Evolutionary conservation across 1,139 yeast genomes (phyloP).

Genomic region (Candida neerlandica): DNA sequence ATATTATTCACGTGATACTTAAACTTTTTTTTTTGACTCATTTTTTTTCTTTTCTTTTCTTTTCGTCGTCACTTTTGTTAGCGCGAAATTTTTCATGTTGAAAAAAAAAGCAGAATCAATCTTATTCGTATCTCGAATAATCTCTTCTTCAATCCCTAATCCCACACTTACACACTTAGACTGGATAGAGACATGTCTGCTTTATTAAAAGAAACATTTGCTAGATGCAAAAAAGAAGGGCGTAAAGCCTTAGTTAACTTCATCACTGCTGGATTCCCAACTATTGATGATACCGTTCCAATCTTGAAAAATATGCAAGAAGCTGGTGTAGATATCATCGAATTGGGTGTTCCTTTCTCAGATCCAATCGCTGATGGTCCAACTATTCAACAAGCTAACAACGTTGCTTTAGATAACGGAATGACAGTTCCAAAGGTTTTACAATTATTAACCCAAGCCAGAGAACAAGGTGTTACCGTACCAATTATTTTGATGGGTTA

Average conservation of each 20-base stretch:
- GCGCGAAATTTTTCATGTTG: background rate
- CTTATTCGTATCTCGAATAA: no score
- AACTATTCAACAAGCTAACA: constrained; percentile 87
- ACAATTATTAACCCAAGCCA: constrained; percentile 72
- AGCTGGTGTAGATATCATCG: constrained; percentile 95
- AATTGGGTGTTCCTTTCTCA: constrained; percentile 95
- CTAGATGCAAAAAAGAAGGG: constrained; percentile 67
- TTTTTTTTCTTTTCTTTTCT: background rate
- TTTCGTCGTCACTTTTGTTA: background rate
- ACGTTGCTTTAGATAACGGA: constrained; percentile 77
- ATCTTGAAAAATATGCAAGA: constrained; percentile 84
- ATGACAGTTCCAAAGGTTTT: constrained; percentile 69
- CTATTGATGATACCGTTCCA: constrained; percentile 83
- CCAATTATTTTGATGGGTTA: constrained; percentile 97
- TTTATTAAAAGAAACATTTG: constrained; percentile 69
- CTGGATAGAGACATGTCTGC: constrained; percentile 54
- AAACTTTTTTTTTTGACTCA: background rate
- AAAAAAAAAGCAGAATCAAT: background rate
- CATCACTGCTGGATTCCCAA: constrained; percentile 93
- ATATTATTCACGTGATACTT: no score
- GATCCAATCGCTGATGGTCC: constrained; percentile 99
- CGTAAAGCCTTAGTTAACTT: constrained; percentile 91
- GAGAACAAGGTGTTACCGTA: constrained; percentile 79
- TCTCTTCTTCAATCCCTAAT: background rate
- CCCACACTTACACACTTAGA: background rate